phyloP scores from a whole-genome alignment of 164 flowering plant species.

The Brasenia schreberi region DNA sequence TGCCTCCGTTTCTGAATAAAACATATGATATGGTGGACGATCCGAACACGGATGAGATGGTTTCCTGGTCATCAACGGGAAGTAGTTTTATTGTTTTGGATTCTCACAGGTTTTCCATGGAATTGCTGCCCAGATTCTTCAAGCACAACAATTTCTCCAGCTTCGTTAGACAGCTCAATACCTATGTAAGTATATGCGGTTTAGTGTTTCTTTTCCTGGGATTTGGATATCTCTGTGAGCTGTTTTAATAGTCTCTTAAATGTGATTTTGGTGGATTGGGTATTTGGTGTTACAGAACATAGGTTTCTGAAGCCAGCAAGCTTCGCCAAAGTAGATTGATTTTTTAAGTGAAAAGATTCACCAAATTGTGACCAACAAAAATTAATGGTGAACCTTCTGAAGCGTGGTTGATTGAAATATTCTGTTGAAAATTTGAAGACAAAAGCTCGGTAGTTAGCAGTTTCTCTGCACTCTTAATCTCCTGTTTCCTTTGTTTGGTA shows the following conservation, averaged over 20 bases:
- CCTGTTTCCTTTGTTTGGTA: not conserved
- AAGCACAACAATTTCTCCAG: constrained; percentile 76
- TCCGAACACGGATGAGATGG: constrained; percentile 36
- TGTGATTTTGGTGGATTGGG: not conserved
- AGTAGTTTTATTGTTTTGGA: constrained; percentile 71
- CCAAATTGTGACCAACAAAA: not conserved
- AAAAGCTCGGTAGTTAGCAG: not conserved
- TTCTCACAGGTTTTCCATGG: constrained; percentile 27
- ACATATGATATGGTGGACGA: constrained; percentile 66
- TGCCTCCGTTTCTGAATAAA: constrained; percentile 64
- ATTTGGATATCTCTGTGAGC: not conserved
- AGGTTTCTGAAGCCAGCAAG: not conserved
- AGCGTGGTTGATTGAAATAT: not conserved
- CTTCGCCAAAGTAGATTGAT: not conserved
- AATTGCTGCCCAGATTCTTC: constrained; percentile 52
- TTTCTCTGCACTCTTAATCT: no score
- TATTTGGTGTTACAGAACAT: not conserved
- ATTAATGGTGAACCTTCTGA: not conserved
- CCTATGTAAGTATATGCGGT: constrained; percentile 37
- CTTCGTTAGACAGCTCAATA: constrained; percentile 72
- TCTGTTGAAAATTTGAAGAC: not conserved
- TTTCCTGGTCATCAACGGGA: constrained; percentile 40
- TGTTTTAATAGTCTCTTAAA: not conserved
- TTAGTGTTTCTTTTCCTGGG: not conserved
- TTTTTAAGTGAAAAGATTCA: no score